Conservation (phyloP, 2,329 filamentous ascomycete genomes). For the Cercospora sojina region DNA sequence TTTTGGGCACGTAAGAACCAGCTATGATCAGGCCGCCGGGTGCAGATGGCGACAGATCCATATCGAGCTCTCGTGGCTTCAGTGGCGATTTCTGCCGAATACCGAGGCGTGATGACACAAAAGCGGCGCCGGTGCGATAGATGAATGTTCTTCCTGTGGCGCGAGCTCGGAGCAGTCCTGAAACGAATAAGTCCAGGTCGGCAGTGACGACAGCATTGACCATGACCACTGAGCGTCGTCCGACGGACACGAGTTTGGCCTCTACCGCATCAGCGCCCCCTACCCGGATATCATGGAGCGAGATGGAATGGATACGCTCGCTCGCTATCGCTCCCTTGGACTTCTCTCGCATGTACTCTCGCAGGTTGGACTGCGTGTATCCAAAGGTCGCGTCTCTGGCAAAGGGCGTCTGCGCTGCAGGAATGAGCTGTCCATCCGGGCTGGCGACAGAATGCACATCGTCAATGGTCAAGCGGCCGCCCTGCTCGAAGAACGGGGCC, state of each 20-base stretch:
- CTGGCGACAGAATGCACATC: constrained; percentile 60
- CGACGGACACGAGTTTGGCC: constrained; percentile 41
- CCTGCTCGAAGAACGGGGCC: constrained; percentile 60
- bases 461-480: constrained; percentile 56
- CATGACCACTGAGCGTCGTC: constrained; percentile 47
- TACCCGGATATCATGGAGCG: constrained; percentile 49
- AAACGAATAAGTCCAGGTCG: constrained; percentile 57
- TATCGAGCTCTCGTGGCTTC: constrained; percentile 45
- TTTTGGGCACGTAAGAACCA: constrained; percentile 60
- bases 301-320: constrained; percentile 47
- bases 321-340: constrained; percentile 44
- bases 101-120: constrained; percentile 53
- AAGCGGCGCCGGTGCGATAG: constrained; percentile 50
- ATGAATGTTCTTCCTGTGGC: constrained; percentile 45
- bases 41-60: constrained; percentile 37
- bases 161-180: constrained; percentile 47
- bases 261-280: constrained; percentile 48
- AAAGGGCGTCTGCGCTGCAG: constrained; percentile 56
- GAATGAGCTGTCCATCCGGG: constrained; percentile 51
- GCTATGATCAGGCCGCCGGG: constrained; percentile 56
- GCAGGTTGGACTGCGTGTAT: constrained; percentile 54
- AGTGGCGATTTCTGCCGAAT: constrained; percentile 55
- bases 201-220: constrained; percentile 56
- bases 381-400: constrained; percentile 59
- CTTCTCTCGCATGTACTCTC: constrained; percentile 57